phyloP scores from a whole-genome alignment of 2,329 filamentous ascomycete species.

The Cladosporium austrohemisphaericum region DNA sequence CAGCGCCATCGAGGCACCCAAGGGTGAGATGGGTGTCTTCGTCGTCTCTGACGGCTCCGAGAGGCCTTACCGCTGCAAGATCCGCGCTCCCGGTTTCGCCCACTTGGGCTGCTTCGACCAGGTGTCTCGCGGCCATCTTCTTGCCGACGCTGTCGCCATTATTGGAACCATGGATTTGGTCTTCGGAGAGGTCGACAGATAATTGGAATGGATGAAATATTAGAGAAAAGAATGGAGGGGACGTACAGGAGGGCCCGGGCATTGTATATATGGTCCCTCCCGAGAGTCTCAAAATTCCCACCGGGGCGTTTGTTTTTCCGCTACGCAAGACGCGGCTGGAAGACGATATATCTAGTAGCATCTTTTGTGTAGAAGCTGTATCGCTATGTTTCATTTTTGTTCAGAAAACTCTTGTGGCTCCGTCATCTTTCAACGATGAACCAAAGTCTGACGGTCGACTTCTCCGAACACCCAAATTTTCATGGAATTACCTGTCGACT shows the following conservation, averaged over 20 bases:
- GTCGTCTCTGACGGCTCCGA: conserved; percentile 94
- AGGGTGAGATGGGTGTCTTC: conserved; percentile 99
- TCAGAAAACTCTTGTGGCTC: too few relatives aligned
- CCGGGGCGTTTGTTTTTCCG: conserved; percentile 1
- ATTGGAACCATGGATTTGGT: conserved; percentile 69
- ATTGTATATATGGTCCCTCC: conserved; percentile 13
- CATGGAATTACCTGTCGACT: too few relatives aligned
- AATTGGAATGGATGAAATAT: conserved; percentile 3
- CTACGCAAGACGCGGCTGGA: background rate
- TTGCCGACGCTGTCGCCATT: conserved; percentile 94
- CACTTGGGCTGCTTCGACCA: conserved; percentile 95
- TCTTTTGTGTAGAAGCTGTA: conserved; percentile 8
- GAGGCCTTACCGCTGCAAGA: conserved; percentile 95
- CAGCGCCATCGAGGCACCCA: conserved; percentile 96
- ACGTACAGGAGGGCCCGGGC: too few relatives aligned
- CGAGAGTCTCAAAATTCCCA: background rate
- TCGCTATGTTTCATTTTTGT: conserved; percentile 13
- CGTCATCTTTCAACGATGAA: too few relatives aligned
- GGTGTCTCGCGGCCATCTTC: conserved; percentile 81
- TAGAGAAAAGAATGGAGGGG: background rate
- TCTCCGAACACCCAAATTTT: too few relatives aligned
- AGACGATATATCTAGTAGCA: conserved; percentile 1
- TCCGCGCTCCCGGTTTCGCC: conserved; percentile 92
- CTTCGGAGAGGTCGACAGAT: conserved; percentile 60
- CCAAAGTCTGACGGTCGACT: too few relatives aligned